Percentiles rank a stretch among this genome's conserved stretches.
These are phyloP conservation scores for Hanseniaspora lindneri DNA, from an alignment of 805 yeast genomes.

Conservation along the genomic window DNA sequence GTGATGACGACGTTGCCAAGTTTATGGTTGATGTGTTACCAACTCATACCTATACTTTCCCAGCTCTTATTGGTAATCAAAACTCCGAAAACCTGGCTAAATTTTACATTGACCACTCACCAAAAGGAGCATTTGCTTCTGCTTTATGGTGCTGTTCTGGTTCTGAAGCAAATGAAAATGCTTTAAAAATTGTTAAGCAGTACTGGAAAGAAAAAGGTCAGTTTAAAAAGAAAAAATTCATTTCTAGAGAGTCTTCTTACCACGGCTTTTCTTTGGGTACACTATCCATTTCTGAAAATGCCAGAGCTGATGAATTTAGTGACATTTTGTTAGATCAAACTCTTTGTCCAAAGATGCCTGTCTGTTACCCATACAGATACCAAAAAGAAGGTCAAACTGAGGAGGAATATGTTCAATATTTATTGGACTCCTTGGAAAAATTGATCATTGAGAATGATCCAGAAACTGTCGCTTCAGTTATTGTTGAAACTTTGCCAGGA, in stretches of 20 bases:
- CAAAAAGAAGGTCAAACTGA: constrained; percentile 30
- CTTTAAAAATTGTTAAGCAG: constrained; percentile 45
- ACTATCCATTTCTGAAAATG: constrained; percentile 32
- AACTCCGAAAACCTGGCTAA: constrained; percentile 35
- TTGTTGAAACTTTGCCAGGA: constrained; percentile 38
- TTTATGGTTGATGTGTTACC: constrained; percentile 33
- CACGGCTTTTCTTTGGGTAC: constrained; percentile 42
- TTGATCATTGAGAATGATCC: constrained; percentile 35
- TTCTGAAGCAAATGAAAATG: constrained; percentile 55
- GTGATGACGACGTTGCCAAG: constrained; percentile 29
- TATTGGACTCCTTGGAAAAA: constrained; percentile 34
- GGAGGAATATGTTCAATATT: constrained; percentile 31
- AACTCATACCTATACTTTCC: constrained; percentile 32
- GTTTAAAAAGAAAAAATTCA: constrained; percentile 33
- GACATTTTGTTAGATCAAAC: constrained; percentile 24
- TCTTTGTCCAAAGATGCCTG: constrained; percentile 25
- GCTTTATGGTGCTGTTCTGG: constrained; percentile 48
- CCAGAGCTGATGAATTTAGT: constrained; percentile 29
- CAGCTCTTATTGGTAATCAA: constrained; percentile 27
- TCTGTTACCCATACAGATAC: constrained; percentile 29
- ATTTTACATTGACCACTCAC: constrained; percentile 33
- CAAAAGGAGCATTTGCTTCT: constrained; percentile 31
- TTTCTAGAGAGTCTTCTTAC: constrained; percentile 35
- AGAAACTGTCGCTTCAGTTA: constrained; percentile 33
- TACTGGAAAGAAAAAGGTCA: constrained; percentile 36